phyloP scores from a whole-genome alignment of 108 stramenopile genomes.

The Asterionellopsis glacialis region DNA sequence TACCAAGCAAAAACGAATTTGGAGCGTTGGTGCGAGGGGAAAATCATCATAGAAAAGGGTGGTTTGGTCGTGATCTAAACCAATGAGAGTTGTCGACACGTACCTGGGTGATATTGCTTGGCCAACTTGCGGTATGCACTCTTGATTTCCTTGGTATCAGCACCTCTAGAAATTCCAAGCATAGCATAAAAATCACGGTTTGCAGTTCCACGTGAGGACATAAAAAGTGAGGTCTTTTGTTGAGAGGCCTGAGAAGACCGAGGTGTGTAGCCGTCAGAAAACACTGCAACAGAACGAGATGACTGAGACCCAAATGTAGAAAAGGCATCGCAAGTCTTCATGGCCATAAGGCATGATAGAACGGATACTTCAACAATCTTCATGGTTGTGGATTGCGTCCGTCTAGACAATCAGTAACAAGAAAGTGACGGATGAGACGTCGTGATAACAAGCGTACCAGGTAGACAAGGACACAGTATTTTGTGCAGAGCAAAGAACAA shows the following conservation, averaged over 20 bases:
- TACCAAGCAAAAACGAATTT: not conserved
- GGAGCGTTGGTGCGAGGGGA: not conserved
- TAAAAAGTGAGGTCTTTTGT: constrained; percentile 46
- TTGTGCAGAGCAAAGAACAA: too few relatives aligned
- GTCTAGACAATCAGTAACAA: too few relatives aligned
- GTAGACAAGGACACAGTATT: too few relatives aligned
- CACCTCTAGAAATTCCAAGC: constrained; percentile 63
- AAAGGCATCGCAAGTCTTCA: too few relatives aligned
- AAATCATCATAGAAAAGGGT: not conserved
- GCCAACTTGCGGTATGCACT: constrained; percentile 79
- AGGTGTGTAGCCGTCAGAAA: too few relatives aligned
- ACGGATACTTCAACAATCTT: too few relatives aligned
- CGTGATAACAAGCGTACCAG: too few relatives aligned
- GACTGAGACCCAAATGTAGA: too few relatives aligned
- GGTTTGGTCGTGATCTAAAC: not conserved
- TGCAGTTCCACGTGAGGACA: constrained; percentile 59
- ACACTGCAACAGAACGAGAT: too few relatives aligned
- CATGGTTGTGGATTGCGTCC: too few relatives aligned
- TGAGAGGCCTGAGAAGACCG: not conserved
- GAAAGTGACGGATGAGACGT: too few relatives aligned
- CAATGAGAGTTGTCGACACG: not conserved
- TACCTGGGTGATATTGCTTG: constrained; percentile 76
- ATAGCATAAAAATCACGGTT: constrained; percentile 76
- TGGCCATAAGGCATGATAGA: too few relatives aligned
- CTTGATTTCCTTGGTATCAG: constrained; percentile 78